Conservation (phyloP, 2,329 filamentous ascomycete genomes). For the Pezicula neosporulosa region DNA sequence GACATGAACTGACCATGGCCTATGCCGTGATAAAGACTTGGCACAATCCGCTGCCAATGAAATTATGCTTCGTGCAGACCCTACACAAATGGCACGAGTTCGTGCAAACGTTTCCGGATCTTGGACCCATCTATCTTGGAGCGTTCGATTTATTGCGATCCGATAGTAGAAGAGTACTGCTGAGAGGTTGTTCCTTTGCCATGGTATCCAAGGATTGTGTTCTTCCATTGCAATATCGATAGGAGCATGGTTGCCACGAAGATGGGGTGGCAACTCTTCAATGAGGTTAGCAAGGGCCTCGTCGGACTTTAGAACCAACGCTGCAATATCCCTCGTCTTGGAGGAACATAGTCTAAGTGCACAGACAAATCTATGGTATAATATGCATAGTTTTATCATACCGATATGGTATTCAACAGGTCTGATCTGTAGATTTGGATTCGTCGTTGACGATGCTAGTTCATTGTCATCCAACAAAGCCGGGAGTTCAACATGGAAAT, state of each 20-base stretch:
- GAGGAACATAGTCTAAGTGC: background rate
- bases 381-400: background rate
- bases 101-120: background rate
- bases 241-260: background rate
- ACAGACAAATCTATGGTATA: background rate
- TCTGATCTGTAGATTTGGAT: background rate
- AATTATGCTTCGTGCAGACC: background rate
- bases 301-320: background rate
- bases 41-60: background rate
- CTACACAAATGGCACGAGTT: slow-evolving; percentile 1
- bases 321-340: background rate
- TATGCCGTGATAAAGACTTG: background rate
- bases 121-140: slow-evolving; percentile 1
- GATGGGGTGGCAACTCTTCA: background rate
- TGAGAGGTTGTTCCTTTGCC: background rate
- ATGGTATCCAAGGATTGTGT: slow-evolving; percentile 53
- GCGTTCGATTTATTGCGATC: background rate
- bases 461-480: background rate
- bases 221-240: background rate
- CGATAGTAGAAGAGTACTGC: background rate
- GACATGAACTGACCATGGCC: background rate
- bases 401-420: slow-evolving; percentile 1
- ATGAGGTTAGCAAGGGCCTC: background rate
- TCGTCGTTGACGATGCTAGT: background rate
- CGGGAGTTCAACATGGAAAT: background rate